Evolutionary conservation across 2,329 filamentous ascomycete genomes (phyloP), one percentile per base, ranked within the genome.

Genomic region (Cladophialophora exuberans): DNA sequence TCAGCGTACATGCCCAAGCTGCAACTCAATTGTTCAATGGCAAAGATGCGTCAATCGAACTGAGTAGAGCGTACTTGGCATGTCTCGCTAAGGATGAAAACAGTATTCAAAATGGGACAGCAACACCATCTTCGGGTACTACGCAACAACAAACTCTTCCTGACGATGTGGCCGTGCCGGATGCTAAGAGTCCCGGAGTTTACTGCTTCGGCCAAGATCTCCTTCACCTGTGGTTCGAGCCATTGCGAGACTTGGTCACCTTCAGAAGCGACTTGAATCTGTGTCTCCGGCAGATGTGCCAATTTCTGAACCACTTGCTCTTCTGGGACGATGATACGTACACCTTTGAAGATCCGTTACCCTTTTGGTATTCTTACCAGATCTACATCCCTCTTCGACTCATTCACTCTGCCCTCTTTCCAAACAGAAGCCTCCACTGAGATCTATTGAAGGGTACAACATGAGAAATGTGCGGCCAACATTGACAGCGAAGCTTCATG

Each of bases 131-230:
- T 10, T 17, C 33, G 33, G 25, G 17, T 28, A 39, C 28, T 3
- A 58, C 60, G 5, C 64, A 65, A 1, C 55, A 63, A 18, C 25
- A 43, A 33, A 11, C 28, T 23, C 22, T 22, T 17, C 22, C 15
- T 2, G 28, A 25, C 6, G 43, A 51, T 28, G 42, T 49, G 25
- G 39, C 47, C 3, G 46, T 43, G 28, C 43, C 42, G 4, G 33
- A 31, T 23, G 38, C 33, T 6, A 39, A 26, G 23, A 35, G 43
- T 10, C 13, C 42, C 41, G 76, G 58, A 1, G 78, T 78, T 62
- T 88, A 87, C 69, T 89, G 85, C 84, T 67, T 86, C 15, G 83
- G 80, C 0, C 83, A 88, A 59, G 86, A 89, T 53, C 44, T 89
- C 0, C 71, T 84, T 1, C 73, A 76, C 1, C 69, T 79, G 1